A percentile compares a stretch with the other conserved stretches of the same genome.
Evolutionary conservation across 2,329 filamentous ascomycete genomes (phyloP).

Genomic region (Trichoderma cornu-damae): DNA sequence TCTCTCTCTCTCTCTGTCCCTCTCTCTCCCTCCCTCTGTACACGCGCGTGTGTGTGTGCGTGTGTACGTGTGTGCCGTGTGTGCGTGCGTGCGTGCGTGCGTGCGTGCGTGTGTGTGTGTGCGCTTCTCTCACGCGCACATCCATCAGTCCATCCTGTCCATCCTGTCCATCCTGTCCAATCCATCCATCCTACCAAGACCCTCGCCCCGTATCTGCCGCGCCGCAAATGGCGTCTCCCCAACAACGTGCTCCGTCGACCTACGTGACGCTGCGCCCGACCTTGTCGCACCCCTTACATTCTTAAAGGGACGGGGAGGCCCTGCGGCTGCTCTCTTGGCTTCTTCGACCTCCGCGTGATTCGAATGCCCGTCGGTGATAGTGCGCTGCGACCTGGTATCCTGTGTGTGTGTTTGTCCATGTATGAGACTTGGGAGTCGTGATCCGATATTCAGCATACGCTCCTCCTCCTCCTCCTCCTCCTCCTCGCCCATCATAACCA

Average conservation of each 20-base stretch:
- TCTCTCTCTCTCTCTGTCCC: no score
- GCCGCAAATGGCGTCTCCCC: conserved; percentile 20
- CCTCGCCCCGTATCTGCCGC: conserved; percentile 10
- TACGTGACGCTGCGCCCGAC: conserved; percentile 18
- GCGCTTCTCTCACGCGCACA: conserved; percentile 11
- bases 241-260: conserved; percentile 20
- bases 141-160: conserved; percentile 11
- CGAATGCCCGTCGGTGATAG: conserved; percentile 14
- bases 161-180: conserved; percentile 6
- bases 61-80: no score
- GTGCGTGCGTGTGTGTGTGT: no score
- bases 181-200: conserved; percentile 5
- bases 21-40: no score
- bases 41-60: no score
- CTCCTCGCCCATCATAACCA: background rate
- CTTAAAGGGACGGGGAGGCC: conserved; percentile 19
- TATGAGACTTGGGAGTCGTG: conserved; percentile 11
- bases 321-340: conserved; percentile 12
- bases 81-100: no score
- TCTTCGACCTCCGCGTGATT: conserved; percentile 16
- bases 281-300: conserved; percentile 18
- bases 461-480: background rate
- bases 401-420: background rate
- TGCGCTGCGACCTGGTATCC: background rate
- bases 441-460: conserved; percentile 12